Evolutionary conservation across 1,284 basidiomycete genomes (phyloP), one percentile per base, ranked within the genome.

Genomic region (Ustilago tritici): DNA sequence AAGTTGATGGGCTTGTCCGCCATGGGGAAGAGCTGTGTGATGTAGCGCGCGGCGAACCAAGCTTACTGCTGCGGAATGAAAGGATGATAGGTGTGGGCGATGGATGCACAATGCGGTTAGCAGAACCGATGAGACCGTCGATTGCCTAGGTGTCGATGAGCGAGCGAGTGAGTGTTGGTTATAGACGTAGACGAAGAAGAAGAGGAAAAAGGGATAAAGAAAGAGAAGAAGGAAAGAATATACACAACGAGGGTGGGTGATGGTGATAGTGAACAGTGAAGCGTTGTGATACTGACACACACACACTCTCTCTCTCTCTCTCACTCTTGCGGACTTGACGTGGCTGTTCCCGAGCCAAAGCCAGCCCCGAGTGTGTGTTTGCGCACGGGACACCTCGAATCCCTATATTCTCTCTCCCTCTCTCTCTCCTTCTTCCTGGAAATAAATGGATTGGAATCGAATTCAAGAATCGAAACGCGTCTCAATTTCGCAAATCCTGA

Each of bases 1-100:
- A 82, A 80, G 69, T 77, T 78, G 80, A 86, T 86, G 59, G 84
- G 84, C 70, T 83, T 85, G 70, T 86, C 84, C 61, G 80, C 84
- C 84, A 86, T 86, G 65, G 34, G 71, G 60, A 52, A 5, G 17
- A 19, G 56, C 15, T 28, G 17, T 47, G 35, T 56, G 62, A 19
- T 41, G 57, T 58, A 65, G 61, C 47, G 35, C 47, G 35, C 19
- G 46, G 41, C 57, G 61, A 46, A 36, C 50, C 46, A 40, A 6
- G 65, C 62, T 67, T 28, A 28, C 2, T 28, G 23, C 23, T 28
- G 23, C 23, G 23, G 23, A 68, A 53, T 58, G 14, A 17, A 36
- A 3, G 11, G 54, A 47, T 3, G 28, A 10, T 19, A 32, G 36
- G 55, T 31, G 12, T 28, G 28, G 28, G 54, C 1, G 36, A 15